Percentiles rank a stretch among this genome's conserved stretches.
These are phyloP conservation scores for Colletotrichum sp. DNA, from an alignment of 2,329 filamentous ascomycete genomes.

Conservation along the genomic window DNA sequence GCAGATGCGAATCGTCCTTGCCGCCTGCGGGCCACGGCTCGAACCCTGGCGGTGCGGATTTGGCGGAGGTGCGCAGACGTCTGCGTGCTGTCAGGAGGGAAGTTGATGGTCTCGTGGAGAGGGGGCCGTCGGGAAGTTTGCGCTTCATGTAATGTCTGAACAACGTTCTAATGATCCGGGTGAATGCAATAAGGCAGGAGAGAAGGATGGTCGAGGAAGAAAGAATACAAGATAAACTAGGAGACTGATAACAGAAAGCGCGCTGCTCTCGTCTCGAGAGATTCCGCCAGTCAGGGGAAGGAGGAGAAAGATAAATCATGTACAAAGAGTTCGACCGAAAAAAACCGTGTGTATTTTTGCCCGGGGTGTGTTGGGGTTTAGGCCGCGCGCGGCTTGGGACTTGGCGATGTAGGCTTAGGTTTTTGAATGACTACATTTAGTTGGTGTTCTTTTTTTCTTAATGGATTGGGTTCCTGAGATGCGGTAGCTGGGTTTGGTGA, in stretches of 20 bases:
- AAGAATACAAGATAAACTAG: background rate
- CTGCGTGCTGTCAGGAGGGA: slow-evolving; percentile 48
- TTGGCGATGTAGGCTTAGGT: slow-evolving; percentile 19
- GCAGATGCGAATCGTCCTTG: slow-evolving; percentile 52
- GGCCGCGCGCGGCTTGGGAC: slow-evolving; percentile 15
- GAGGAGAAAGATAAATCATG: background rate
- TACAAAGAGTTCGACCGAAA: slow-evolving; percentile 15
- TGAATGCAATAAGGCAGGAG: background rate
- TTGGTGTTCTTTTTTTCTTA: background rate
- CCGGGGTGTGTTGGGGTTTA: slow-evolving; percentile 6
- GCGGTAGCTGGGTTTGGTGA: background rate
- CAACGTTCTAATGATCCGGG: background rate
- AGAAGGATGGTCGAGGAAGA: background rate
- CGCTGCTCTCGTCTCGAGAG: background rate
- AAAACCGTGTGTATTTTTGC: slow-evolving; percentile 4
- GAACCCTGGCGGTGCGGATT: slow-evolving; percentile 51
- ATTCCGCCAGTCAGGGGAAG: background rate
- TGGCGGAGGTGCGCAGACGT: slow-evolving; percentile 46
- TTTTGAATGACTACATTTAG: slow-evolving; percentile 12
- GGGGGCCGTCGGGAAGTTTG: slow-evolving; percentile 45
- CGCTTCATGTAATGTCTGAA: slow-evolving; percentile 46
- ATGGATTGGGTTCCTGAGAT: background rate
- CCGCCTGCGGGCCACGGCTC: slow-evolving; percentile 40
- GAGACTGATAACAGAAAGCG: background rate
- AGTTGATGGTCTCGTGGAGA: slow-evolving; percentile 48